A percentile compares a stretch with the other conserved stretches of the same genome.
Evolutionary conservation across 192 early-diverging fungal species (phyloP).

Genomic region (Coemansia sp.): DNA sequence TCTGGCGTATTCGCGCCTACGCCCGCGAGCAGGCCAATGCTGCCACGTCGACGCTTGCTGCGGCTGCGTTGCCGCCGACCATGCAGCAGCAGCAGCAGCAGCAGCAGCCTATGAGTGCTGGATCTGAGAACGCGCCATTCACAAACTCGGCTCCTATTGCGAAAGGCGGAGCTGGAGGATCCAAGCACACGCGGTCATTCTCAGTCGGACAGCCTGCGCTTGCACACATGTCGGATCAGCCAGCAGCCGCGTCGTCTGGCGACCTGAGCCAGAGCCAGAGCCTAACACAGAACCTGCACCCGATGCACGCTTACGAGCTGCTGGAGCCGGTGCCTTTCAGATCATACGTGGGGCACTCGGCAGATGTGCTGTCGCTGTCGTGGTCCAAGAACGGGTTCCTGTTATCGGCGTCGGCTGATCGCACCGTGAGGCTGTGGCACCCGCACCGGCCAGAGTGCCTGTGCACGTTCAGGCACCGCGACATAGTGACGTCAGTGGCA

Average conservation of each 20-base stretch:
- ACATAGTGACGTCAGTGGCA: constrained; percentile 74
- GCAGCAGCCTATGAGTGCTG: constrained; percentile 18
- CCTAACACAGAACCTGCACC: constrained; percentile 21
- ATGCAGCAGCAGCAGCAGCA: constrained; percentile 7
- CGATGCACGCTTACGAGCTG: constrained; percentile 57
- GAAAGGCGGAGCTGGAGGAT: constrained; percentile 10
- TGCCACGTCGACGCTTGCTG: neutral
- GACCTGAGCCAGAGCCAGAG: neutral
- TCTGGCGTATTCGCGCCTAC: constrained; percentile 63
- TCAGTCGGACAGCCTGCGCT: constrained; percentile 11
- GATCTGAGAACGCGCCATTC: constrained; percentile 23
- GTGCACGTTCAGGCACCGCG: constrained; percentile 76
- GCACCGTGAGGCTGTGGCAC: constrained; percentile 87
- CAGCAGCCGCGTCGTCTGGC: constrained; percentile 1
- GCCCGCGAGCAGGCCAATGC: constrained; percentile 40
- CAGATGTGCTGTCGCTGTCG: constrained; percentile 69
- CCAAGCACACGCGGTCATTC: constrained; percentile 37
- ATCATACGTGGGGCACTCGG: constrained; percentile 73
- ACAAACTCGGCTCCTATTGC: constrained; percentile 47
- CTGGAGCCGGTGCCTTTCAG: constrained; percentile 70
- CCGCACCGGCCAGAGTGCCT: constrained; percentile 69
- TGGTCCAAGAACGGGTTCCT: constrained; percentile 82
- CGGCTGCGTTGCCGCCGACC: constrained; percentile 7
- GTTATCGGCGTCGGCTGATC: constrained; percentile 79
- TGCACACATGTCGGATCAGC: neutral